These are phyloP conservation scores for Peronospora belbahrii DNA, from an alignment of 352 stramenopile genomes.

Conservation along the genomic window DNA sequence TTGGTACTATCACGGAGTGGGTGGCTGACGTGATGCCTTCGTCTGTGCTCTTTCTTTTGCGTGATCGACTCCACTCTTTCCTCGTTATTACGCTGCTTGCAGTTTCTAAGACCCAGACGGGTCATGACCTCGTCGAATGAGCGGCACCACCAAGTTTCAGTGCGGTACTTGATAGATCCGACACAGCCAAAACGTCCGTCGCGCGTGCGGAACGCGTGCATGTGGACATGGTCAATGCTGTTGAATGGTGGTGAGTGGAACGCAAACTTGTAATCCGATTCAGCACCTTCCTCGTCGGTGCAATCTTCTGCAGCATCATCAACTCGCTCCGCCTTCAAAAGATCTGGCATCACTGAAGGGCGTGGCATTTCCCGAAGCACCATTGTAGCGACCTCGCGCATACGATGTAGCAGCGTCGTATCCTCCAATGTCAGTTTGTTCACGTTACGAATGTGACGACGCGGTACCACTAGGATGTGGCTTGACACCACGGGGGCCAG, in stretches of 20 bases:
- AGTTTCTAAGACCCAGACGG: slow-evolving; percentile 22
- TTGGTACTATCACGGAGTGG: slow-evolving; percentile 8
- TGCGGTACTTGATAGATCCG: slow-evolving; percentile 79
- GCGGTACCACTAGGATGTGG: slow-evolving; percentile 78
- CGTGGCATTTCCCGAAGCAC: slow-evolving; percentile 43
- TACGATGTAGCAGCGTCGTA: slow-evolving; percentile 48
- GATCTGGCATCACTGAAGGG: slow-evolving; percentile 10
- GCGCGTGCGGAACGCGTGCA: slow-evolving; percentile 73
- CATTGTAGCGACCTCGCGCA: slow-evolving; percentile 54
- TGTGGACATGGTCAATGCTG: slow-evolving; percentile 87
- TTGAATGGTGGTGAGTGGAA: slow-evolving; percentile 86
- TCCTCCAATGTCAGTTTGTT: slow-evolving; percentile 67
- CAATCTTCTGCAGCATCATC: slow-evolving; percentile 9
- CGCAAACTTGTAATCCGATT: slow-evolving; percentile 57
- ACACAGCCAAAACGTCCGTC: slow-evolving; percentile 53
- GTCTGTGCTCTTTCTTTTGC: slow-evolving; percentile 8
- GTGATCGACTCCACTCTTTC: slow-evolving; percentile 2
- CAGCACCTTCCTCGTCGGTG: slow-evolving; percentile 21
- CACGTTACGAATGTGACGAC: slow-evolving; percentile 80
- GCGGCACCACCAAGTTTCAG: slow-evolving; percentile 82
- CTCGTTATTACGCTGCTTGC: slow-evolving; percentile 6
- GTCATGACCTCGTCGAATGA: slow-evolving; percentile 69
- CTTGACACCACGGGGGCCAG: slow-evolving; percentile 57
- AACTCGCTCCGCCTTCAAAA: slow-evolving; percentile 15
- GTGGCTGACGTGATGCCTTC: slow-evolving; percentile 15